Conservation (phyloP, 371 early-diverging fungal species). For the Syncephalastrum monosporum region DNA sequence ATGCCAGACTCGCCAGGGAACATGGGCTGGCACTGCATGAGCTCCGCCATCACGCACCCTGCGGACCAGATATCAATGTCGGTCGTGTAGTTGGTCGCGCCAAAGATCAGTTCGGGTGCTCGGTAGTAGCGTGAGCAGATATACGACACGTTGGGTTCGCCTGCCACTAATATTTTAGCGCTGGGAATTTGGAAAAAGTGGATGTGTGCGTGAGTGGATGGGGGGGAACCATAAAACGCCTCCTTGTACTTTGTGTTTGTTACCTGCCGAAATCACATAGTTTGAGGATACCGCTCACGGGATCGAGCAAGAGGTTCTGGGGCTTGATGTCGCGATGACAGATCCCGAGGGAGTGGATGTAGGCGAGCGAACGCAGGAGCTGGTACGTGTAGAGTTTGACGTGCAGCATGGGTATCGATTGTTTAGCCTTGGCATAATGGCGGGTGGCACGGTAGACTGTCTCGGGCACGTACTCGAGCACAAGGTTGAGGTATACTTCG, state of each 20-base stretch:
- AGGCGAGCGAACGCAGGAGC: conserved; percentile 85
- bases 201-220: too few relatives aligned
- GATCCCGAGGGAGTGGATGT: conserved; percentile 47
- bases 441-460: conserved; percentile 85
- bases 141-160: conserved; percentile 97
- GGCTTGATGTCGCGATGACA: conserved; percentile 72
- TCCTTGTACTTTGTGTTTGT: conserved; percentile 5
- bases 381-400: conserved; percentile 98
- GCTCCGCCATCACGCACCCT: conserved; percentile 99
- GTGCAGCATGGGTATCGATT: conserved; percentile 89
- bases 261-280: conserved; percentile 98
- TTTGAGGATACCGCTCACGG: conserved; percentile 87
- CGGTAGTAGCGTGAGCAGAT: conserved; percentile 99
- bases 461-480: conserved; percentile 86
- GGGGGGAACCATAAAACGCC: background rate
- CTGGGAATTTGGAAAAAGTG: conserved; percentile 28
- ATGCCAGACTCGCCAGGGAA: conserved; percentile 99
- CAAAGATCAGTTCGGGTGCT: conserved; percentile 98
- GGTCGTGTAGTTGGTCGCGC: conserved; percentile 92
- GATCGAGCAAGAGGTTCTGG: conserved; percentile 73
- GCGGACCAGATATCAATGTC: conserved; percentile 98
- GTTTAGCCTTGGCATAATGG: conserved; percentile 84
- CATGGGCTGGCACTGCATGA: conserved; percentile 94
- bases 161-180: conserved; percentile 92
- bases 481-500: conserved; percentile 85